Evolutionary conservation across 2,329 filamentous ascomycete genomes (phyloP).

Genomic region (Curvularia lunata): DNA sequence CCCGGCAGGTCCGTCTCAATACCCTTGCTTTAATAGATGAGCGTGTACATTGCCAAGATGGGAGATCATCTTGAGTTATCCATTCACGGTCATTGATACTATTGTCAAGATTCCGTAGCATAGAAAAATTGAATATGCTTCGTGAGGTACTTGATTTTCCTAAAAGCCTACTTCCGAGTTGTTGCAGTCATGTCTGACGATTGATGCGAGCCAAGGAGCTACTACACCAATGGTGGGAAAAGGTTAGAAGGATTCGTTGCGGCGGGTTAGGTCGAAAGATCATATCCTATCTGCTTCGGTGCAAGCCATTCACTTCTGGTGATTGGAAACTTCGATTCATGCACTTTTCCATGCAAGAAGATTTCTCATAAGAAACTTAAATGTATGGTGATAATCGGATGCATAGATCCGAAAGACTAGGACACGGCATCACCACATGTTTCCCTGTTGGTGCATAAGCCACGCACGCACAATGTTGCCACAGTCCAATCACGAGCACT

Average conservation of each 20-base stretch:
- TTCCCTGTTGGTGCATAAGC: background rate
- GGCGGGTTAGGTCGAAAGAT: background rate
- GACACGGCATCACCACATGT: constrained; percentile 9
- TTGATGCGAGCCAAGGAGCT: background rate
- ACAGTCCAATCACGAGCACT: background rate
- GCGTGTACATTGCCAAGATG: background rate
- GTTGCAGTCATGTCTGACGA: background rate
- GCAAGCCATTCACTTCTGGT: background rate
- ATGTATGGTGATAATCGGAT: constrained; percentile 1
- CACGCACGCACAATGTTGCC: background rate
- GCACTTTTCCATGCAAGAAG: background rate
- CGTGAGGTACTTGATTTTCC: background rate
- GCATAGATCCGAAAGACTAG: constrained; percentile 1
- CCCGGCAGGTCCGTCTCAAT: constrained; percentile 7
- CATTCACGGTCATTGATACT: background rate
- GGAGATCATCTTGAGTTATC: background rate
- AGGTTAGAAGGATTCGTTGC: background rate
- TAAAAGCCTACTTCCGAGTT: background rate
- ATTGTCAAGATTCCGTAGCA: background rate
- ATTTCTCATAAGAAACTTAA: background rate
- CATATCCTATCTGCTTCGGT: background rate
- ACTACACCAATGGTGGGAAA: background rate
- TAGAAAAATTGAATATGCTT: background rate
- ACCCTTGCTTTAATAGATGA: constrained; percentile 1
- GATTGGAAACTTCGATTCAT: background rate